These are phyloP conservation scores for Diplocarpon mali DNA, from an alignment of 2,329 filamentous ascomycete genomes.

Conservation along the genomic window DNA sequence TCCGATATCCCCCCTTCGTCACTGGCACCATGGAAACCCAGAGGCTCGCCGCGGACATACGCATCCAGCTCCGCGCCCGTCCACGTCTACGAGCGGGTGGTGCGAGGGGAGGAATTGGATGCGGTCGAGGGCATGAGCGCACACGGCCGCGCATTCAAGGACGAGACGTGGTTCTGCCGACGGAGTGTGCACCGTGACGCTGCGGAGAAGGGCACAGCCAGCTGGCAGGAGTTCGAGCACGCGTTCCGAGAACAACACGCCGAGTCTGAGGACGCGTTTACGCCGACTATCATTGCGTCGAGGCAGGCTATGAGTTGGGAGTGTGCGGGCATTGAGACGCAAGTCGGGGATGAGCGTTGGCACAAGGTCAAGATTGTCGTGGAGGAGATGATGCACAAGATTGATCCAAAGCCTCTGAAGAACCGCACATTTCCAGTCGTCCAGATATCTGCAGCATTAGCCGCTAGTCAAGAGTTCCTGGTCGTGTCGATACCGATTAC, in stretches of 20 bases:
- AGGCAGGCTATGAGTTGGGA: slow-evolving; percentile 35
- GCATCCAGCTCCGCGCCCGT: slow-evolving; percentile 40
- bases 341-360: slow-evolving; percentile 33
- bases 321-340: slow-evolving; percentile 31
- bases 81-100: slow-evolving; percentile 40
- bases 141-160: slow-evolving; percentile 24
- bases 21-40: slow-evolving; percentile 37
- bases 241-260: slow-evolving; percentile 49
- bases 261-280: slow-evolving; percentile 46
- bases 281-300: slow-evolving; percentile 40
- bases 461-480: slow-evolving; percentile 37
- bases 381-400: slow-evolving; percentile 54
- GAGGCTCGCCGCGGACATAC: slow-evolving; percentile 36
- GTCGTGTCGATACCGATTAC: slow-evolving; percentile 45
- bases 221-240: slow-evolving; percentile 51
- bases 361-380: slow-evolving; percentile 38
- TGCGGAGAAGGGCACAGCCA: slow-evolving; percentile 40
- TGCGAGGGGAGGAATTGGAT: slow-evolving; percentile 35
- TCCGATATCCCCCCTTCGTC: slow-evolving; percentile 9
- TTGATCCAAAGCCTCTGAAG: slow-evolving; percentile 45
- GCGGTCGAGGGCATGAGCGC: slow-evolving; percentile 26
- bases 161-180: slow-evolving; percentile 51
- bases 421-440: slow-evolving; percentile 57
- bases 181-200: slow-evolving; percentile 49
- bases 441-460: slow-evolving; percentile 42